phyloP scores from a whole-genome alignment of 1,284 basidiomycete genomes.

The Ceratobasidium sp. region DNA sequence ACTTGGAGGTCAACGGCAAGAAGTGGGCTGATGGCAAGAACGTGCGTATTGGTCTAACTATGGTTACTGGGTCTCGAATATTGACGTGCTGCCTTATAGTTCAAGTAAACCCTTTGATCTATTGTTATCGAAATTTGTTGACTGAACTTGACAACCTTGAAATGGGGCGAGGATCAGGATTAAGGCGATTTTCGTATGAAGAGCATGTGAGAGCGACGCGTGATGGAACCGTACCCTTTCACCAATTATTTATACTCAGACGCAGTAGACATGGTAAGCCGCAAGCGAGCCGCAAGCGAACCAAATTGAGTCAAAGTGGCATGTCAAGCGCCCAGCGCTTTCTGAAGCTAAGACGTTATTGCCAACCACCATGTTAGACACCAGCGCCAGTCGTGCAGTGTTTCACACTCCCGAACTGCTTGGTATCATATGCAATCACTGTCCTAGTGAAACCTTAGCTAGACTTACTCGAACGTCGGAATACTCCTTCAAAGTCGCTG shows the following conservation, averaged over 20 bases:
- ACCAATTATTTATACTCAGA: no score
- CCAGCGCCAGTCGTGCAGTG: no score
- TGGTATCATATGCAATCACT: background rate
- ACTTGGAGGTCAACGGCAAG: conserved; percentile 87
- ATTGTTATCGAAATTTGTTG: background rate
- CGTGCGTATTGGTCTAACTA: conserved; percentile 63
- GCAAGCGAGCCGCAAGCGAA: no score
- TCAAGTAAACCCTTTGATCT: background rate
- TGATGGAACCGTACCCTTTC: no score
- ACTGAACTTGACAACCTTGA: background rate
- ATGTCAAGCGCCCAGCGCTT: no score
- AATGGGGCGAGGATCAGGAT: background rate
- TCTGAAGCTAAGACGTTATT: no score
- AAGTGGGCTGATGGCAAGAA: conserved; percentile 89
- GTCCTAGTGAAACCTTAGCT: background rate
- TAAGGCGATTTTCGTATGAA: no score
- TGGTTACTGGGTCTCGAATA: background rate
- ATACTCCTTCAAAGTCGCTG: background rate
- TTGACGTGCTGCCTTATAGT: background rate
- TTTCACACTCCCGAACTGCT: background rate
- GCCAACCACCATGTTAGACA: background rate
- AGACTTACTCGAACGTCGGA: background rate
- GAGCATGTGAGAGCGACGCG: no score
- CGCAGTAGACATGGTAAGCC: no score
- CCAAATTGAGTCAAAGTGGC: no score